Evolutionary conservation across 2,329 filamentous ascomycete genomes (phyloP), one percentile per base, ranked within the genome.

Genomic region (Canariomyces notabilis): DNA sequence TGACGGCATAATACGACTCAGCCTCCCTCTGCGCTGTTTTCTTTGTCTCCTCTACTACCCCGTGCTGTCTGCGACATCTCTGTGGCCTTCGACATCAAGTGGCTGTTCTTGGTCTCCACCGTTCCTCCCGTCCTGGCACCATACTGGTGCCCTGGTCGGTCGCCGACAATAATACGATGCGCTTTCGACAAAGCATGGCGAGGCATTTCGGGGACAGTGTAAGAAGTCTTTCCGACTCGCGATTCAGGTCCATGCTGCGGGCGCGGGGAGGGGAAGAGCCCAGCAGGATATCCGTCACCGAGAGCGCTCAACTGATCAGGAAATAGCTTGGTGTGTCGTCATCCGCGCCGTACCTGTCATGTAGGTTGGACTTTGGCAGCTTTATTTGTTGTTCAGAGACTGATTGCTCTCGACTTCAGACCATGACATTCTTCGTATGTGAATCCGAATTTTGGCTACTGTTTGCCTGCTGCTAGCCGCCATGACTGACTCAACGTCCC

Each of bases 341-440:
- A 1, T 63, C 64, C 35, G 59, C 67, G 34, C 62, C 69, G 7
- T 72, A 73, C 54, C 64, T 74, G 2, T 73, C 70, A 8, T 73
- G 70, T 72, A 59, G 68, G 70, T 65, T 37, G 8, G 2, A 19
- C 9, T 7, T 38, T 12, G 20, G n/a, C 31, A 4, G 12, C 20
- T 4, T 20, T 15, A 38, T 9, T 2, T 18, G 9, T 20, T 35
- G 3, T 12, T 19, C 16, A 38, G 23, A 32, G 15, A 37, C 41
- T 47, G 38, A 51, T 46, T 42, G 49, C 37, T 47, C 8, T 44
- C 21, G 33, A 19, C 39, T 20, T 35, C 54, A 54, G 56, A 60
- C 21, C 20, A 52, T 46, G 55, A 52, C 49, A 53, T 57, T 35
- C 52, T 53, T 29, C 48, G 56, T 58, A 55, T 12, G 56, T 46